Base-by-base conservation (phyloP, 805 yeast genomes). In the Lipomyces orientalis region DNA sequence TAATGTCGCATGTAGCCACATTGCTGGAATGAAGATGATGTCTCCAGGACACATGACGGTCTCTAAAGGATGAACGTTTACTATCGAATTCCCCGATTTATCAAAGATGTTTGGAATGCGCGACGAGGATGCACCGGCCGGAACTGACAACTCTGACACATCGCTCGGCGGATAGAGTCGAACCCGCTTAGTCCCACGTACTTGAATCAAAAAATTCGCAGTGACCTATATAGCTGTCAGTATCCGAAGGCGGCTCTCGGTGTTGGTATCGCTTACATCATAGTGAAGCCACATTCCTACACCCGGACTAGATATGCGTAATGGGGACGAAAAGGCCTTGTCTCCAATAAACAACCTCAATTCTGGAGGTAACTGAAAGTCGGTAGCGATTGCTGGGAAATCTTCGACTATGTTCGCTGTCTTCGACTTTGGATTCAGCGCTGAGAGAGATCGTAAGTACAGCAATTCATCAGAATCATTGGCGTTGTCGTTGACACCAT, bases 1-100 rank as follows among this genome's bases (percentile, higher is more conserved):
- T n/a, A 65, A 66, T 12, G 79, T 77, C 29, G 82, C 81, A 66
- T 80, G 81, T 4, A 79, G 68, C 82, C 82, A 80, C 74, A 77
- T 69, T 4, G 81, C 66, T 9, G 82, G 82, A 39, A 79, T 75
- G 59, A 75, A 77, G 9, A 80, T 54, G 29, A 79, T 70, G 64
- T 80, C 83, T 5, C 82, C 81, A 1, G 82, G 79, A 14, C 71
- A 37, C 77, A 80, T 73, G 19, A 68, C 60, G 25, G 72, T 64
- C 61, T 79, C 81, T 35, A 71, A 64, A 4, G 81, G 80, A 31
- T 73, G 75, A 34, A 75, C 60, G 39, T 58, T 58, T 51, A 64
- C 43, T 59, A 66, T 46, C 60, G 64, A 43, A n/a, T n/a, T 6
- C 57, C 49, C 14, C 62, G 57, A 8, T 8, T 67, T 70, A 10